A percentile compares a stretch with the other conserved stretches of the same genome.
Evolutionary conservation across 306 rosid species (phyloP).

Genomic region (Quercus bicolor): DNA sequence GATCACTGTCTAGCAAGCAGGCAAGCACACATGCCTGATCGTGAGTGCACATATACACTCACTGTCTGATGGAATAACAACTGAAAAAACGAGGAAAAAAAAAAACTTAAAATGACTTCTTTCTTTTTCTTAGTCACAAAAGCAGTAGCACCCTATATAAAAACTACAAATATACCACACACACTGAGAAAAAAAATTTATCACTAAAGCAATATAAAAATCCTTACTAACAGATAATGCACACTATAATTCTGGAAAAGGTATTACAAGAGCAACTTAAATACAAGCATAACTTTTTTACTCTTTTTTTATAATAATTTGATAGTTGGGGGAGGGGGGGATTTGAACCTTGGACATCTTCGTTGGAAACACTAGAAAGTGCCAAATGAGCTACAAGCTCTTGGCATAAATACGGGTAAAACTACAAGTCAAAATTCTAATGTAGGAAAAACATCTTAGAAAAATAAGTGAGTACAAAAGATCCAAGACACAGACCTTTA

Average conservation of each 20-base stretch:
- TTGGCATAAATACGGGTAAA: too few relatives aligned
- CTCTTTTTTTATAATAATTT: too few relatives aligned
- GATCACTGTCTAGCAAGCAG: neutral
- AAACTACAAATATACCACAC: neutral
- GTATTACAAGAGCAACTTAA: neutral
- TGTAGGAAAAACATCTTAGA: neutral
- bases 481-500: conserved; percentile 49
- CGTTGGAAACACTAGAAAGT: too few relatives aligned
- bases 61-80: neutral
- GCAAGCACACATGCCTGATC: neutral
- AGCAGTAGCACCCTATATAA: neutral
- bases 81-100: neutral
- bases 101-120: neutral
- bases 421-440: neutral
- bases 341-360: too few relatives aligned
- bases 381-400: too few relatives aligned
- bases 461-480: conserved; percentile 6
- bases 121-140: neutral
- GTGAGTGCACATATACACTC: neutral
- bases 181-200: too few relatives aligned
- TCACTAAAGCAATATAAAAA: too few relatives aligned
- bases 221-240: too few relatives aligned
- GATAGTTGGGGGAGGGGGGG: too few relatives aligned
- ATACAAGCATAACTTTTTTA: neutral
- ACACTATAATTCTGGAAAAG: neutral